Percentiles rank a stretch among this genome's conserved stretches.
phyloP scores from a whole-genome alignment of 257 asterid genomes.

The Solanum pinnatisectum region DNA sequence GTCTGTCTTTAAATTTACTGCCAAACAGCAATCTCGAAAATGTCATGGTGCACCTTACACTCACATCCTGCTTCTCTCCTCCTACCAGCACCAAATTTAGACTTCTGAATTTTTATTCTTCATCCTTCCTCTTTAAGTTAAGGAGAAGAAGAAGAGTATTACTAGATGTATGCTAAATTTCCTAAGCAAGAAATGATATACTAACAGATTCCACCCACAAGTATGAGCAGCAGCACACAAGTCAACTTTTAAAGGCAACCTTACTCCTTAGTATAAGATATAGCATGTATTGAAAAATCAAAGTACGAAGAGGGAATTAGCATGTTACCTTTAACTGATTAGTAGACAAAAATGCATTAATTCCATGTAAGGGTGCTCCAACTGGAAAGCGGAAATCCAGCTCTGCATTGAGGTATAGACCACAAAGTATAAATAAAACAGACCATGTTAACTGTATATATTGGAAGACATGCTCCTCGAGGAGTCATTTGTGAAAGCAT shows the following conservation, averaged over 20 bases:
- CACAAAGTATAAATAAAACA: slow-evolving; percentile 6
- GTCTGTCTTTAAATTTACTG: background rate
- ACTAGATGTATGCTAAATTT: background rate
- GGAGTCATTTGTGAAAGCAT: slow-evolving; percentile 1
- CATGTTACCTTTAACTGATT: slow-evolving; percentile 84
- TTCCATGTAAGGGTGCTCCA: slow-evolving; percentile 99
- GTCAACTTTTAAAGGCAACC: background rate
- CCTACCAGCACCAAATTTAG: background rate
- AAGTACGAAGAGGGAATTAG: background rate
- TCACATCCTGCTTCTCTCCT: background rate
- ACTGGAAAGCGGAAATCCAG: slow-evolving; percentile 88
- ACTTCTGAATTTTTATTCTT: background rate
- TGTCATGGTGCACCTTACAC: background rate
- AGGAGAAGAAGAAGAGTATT: background rate
- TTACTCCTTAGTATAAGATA: background rate
- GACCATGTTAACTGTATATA: background rate
- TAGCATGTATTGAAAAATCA: background rate
- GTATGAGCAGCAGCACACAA: background rate
- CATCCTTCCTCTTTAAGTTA: background rate
- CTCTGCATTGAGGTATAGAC: slow-evolving; percentile 51
- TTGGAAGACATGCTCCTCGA: background rate
- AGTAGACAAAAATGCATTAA: slow-evolving; percentile 74
- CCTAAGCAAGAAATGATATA: background rate
- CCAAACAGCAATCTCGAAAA: background rate
- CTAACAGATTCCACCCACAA: background rate